These are phyloP conservation scores for Excoecaria cochinchinensis DNA, from an alignment of 345 rosid genomes.

Conservation along the genomic window DNA sequence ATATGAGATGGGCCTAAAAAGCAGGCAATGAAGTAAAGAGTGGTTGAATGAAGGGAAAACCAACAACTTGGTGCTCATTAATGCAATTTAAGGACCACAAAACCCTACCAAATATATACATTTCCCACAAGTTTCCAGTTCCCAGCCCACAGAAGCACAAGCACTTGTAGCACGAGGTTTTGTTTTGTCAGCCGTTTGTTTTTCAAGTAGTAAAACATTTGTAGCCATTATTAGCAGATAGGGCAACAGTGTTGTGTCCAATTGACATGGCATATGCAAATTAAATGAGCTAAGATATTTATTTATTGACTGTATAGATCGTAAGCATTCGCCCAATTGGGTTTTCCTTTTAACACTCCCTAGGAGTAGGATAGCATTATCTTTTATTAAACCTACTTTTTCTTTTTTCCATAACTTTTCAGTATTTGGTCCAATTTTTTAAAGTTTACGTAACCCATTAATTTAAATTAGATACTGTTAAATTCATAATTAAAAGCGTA, in stretches of 20 bases:
- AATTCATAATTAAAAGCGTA: too few relatives aligned
- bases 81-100: slow-evolving; percentile 7
- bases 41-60: background rate
- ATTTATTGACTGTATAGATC: background rate
- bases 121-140: background rate
- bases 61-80: background rate
- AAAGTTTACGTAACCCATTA: slow-evolving; percentile 11
- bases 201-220: too few relatives aligned
- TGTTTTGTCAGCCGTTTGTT: background rate
- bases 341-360: background rate
- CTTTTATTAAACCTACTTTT: background rate
- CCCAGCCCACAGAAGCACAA: slow-evolving; percentile 33
- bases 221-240: slow-evolving; percentile 12
- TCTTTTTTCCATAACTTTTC: background rate
- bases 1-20: background rate
- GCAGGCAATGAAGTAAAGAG: background rate
- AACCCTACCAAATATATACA: background rate
- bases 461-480: background rate
- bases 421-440: too few relatives aligned
- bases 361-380: background rate
- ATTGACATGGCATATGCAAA: background rate
- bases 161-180: slow-evolving; percentile 36
- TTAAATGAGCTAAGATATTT: background rate
- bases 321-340: background rate
- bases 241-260: background rate